These are phyloP conservation scores for Boletus edulis DNA, from an alignment of 768 basidiomycete species.

Conservation along the genomic window DNA sequence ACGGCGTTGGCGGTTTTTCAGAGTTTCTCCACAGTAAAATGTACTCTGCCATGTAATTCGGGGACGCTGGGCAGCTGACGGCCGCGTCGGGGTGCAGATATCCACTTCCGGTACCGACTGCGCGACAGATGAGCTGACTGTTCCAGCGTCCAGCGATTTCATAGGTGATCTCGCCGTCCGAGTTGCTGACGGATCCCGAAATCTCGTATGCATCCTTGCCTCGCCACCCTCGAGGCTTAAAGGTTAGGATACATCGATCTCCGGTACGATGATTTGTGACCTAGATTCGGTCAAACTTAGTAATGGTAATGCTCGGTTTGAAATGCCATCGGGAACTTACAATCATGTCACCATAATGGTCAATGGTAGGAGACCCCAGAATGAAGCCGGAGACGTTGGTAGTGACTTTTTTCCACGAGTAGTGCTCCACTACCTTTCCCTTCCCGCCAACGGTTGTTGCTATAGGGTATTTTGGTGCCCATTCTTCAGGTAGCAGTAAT, in stretches of 20 bases:
- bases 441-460: slow-evolving; percentile 39
- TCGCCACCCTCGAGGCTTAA: slow-evolving; percentile 95
- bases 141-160: slow-evolving; percentile 97
- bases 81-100: slow-evolving; percentile 71
- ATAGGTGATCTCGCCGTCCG: slow-evolving; percentile 62
- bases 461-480: slow-evolving; percentile 61
- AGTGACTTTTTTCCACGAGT: slow-evolving; percentile 93
- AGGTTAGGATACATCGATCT: slow-evolving; percentile 85
- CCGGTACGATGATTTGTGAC: slow-evolving; percentile 88
- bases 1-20: slow-evolving; percentile 77
- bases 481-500: slow-evolving; percentile 67
- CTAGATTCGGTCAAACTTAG: slow-evolving; percentile 26
- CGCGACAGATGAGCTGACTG: slow-evolving; percentile 86
- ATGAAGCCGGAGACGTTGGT: slow-evolving; percentile 93
- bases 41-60: slow-evolving; percentile 59
- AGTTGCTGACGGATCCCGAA: slow-evolving; percentile 75
- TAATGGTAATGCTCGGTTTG: neutral
- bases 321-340: slow-evolving; percentile 46
- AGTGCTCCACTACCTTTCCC: slow-evolving; percentile 81
- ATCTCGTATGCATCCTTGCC: slow-evolving; percentile 92
- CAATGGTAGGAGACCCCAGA: slow-evolving; percentile 82
- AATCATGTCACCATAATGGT: slow-evolving; percentile 93
- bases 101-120: slow-evolving; percentile 57
- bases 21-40: slow-evolving; percentile 93
- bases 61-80: slow-evolving; percentile 44